phyloP scores from a whole-genome alignment of 208 protist genomes.

The Acanthamoeba lenticulata region DNA sequence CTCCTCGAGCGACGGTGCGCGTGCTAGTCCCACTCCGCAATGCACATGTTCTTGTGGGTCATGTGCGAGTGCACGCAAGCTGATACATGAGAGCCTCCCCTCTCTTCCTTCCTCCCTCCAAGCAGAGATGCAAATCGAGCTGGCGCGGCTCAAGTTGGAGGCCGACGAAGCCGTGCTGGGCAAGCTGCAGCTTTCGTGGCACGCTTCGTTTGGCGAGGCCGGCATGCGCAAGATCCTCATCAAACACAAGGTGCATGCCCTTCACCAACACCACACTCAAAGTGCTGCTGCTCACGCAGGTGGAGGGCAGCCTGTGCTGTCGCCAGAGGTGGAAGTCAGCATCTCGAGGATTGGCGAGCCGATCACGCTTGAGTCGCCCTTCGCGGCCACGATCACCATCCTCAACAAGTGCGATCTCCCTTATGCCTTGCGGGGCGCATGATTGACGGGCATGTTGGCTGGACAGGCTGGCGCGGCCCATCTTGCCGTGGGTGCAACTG shows the following conservation, averaged over 20 bases:
- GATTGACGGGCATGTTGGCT: not conserved
- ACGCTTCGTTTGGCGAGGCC: not conserved
- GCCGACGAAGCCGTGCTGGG: not conserved
- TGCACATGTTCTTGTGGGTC: not conserved
- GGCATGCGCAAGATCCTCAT: not conserved
- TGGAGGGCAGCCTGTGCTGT: not conserved
- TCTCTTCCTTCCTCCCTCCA: not conserved
- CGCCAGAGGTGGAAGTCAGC: not conserved
- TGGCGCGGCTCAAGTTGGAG: constrained; percentile 16
- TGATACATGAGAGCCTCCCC: too few relatives aligned
- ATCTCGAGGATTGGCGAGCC: not conserved
- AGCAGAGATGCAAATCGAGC: constrained; percentile 25
- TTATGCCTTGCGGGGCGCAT: not conserved
- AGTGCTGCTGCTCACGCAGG: not conserved
- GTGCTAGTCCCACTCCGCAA: not conserved
- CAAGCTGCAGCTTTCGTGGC: constrained; percentile 19
- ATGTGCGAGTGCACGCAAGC: not conserved
- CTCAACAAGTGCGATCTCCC: not conserved
- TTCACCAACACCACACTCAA: not conserved
- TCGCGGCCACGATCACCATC: not conserved
- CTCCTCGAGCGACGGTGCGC: constrained; percentile 37
- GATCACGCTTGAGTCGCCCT: constrained; percentile 15
- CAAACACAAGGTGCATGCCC: constrained; percentile 6
- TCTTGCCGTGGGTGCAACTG: constrained; percentile 20
- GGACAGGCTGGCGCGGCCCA: not conserved